Conservation (phyloP, 495 filamentous ascomycete genomes). For the Tuber indicum region DNA sequence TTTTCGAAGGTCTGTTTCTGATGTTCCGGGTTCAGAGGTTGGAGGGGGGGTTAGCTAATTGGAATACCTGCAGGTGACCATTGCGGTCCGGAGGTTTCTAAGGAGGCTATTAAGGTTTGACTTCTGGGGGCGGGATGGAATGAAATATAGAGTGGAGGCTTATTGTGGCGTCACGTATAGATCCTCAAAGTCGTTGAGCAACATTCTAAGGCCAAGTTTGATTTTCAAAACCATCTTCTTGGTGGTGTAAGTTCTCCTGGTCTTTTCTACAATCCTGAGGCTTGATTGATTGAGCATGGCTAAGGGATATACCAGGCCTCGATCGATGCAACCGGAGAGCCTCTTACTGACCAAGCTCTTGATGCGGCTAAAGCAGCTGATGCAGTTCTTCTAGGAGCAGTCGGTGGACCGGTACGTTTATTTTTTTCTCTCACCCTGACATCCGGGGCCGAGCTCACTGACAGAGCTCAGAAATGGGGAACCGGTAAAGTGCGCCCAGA, state of each 20-base stretch:
- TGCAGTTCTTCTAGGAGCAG: constrained; percentile 87
- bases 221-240: constrained; percentile 85
- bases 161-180: constrained; percentile 45
- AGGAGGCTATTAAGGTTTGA: constrained; percentile 43
- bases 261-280: not conserved
- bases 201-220: constrained; percentile 66
- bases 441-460: constrained; percentile 1
- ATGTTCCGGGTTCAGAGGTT: not conserved
- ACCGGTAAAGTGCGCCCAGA: constrained; percentile 83
- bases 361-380: constrained; percentile 80
- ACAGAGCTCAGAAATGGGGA: constrained; percentile 66
- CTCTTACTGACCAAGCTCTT: constrained; percentile 80
- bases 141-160: not conserved
- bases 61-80: constrained; percentile 61
- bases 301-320: constrained; percentile 55
- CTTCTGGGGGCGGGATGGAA: not conserved
- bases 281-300: not conserved
- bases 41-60: not conserved
- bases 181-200: constrained; percentile 68
- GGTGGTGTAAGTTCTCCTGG: constrained; percentile 71
- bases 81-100: constrained; percentile 79
- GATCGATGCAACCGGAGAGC: constrained; percentile 71
- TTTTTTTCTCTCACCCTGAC: not conserved
- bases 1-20: constrained; percentile 32
- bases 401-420: constrained; percentile 74